These are phyloP conservation scores for Boechera stricta DNA, from an alignment of 345 rosid species.

Conservation along the genomic window DNA sequence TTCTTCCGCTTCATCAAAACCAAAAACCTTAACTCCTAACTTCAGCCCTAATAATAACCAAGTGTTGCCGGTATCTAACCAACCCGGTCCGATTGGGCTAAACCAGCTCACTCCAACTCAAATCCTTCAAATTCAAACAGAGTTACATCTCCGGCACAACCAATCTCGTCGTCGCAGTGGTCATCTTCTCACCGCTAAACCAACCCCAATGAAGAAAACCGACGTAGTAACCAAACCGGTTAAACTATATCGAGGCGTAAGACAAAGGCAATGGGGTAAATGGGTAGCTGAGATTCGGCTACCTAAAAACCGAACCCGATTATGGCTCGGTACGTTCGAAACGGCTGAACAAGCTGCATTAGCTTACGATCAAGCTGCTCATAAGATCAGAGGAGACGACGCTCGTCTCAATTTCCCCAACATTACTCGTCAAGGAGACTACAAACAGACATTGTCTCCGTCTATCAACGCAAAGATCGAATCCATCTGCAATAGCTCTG, in stretches of 20 bases:
- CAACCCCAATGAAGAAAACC: conserved; percentile 62
- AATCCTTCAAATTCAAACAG: conserved; percentile 72
- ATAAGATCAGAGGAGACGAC: conserved; percentile 75
- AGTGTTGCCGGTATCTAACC: conserved; percentile 30
- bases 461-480: conserved; percentile 79
- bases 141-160: conserved; percentile 44
- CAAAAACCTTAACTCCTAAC: conserved; percentile 24
- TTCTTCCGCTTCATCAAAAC: conserved; percentile 38
- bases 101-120: conserved; percentile 71
- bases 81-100: conserved; percentile 63
- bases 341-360: conserved; percentile 89
- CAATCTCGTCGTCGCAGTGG: conserved; percentile 35
- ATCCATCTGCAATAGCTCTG: conserved; percentile 60
- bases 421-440: conserved; percentile 51
- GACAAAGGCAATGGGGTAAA: conserved; percentile 96
- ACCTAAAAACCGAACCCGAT: conserved; percentile 88
- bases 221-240: conserved; percentile 50
- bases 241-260: conserved; percentile 83
- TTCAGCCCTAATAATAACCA: background rate
- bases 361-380: conserved; percentile 92
- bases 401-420: conserved; percentile 87
- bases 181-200: conserved; percentile 50
- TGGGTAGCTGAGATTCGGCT: conserved; percentile 95
- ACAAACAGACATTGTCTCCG: conserved; percentile 68
- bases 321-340: conserved; percentile 97